Conservation (phyloP, 2,329 filamentous ascomycete species). For the Aspergillus ruber region DNA sequence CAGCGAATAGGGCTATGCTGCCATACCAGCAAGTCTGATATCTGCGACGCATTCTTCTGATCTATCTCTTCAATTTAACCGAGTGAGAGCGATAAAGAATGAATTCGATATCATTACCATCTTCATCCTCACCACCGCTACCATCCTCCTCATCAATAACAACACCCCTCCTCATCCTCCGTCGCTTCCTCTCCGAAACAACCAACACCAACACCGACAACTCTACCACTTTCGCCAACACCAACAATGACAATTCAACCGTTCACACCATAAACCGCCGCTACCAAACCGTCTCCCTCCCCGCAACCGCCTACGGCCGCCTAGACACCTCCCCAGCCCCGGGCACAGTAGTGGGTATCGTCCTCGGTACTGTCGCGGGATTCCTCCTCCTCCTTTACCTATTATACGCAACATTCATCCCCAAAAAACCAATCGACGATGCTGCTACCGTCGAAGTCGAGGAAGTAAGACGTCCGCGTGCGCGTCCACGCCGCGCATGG, state of each 20-base stretch:
- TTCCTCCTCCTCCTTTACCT: conserved; percentile 51
- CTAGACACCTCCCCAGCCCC: conserved; percentile 48
- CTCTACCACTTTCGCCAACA: conserved; percentile 1
- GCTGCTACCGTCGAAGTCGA: no score
- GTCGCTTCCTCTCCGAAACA: not conserved
- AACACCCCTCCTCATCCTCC: not conserved
- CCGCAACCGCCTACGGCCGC: conserved; percentile 51
- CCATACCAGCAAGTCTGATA: no score
- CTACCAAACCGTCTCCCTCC: conserved; percentile 45
- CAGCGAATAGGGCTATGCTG: not conserved
- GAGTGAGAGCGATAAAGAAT: not conserved
- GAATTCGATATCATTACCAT: not conserved
- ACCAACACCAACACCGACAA: not conserved
- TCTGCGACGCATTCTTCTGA: no score
- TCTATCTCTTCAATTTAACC: not conserved
- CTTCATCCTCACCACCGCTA: not conserved
- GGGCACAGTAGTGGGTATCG: conserved; percentile 56
- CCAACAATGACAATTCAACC: conserved; percentile 1
- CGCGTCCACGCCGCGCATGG: no score
- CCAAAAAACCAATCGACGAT: no score
- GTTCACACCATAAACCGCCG: conserved; percentile 12
- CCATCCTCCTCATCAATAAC: not conserved
- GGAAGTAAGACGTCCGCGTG: no score
- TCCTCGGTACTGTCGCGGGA: conserved; percentile 42
- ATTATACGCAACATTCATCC: conserved; percentile 43